phyloP scores from a whole-genome alignment of 192 early-diverging fungal species.

The Borealophlyctis nickersoniae region DNA sequence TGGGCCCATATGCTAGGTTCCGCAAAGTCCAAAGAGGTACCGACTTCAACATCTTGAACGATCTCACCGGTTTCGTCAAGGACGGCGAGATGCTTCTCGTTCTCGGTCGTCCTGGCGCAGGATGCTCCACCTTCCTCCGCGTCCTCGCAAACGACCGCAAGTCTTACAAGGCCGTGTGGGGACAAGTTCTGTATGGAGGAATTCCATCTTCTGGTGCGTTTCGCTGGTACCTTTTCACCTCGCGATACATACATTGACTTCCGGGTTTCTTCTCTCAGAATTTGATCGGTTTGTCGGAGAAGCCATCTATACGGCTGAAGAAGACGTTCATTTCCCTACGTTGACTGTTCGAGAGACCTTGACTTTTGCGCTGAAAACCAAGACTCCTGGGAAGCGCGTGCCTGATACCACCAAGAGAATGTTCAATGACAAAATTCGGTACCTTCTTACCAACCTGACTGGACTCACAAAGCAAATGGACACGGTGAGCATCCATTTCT shows the following conservation, averaged over 20 bases:
- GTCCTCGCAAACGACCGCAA: slow-evolving; percentile 49
- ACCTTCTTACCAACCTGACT: slow-evolving; percentile 19
- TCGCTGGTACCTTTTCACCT: no score
- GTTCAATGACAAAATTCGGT: slow-evolving; percentile 1
- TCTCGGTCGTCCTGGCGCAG: slow-evolving; percentile 66
- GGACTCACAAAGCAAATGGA: slow-evolving; percentile 22
- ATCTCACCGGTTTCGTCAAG: slow-evolving; percentile 61
- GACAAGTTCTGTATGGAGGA: slow-evolving; percentile 14
- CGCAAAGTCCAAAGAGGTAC: slow-evolving; percentile 11
- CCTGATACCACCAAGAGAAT: background rate
- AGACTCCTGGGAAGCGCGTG: slow-evolving; percentile 11
- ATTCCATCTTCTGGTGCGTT: slow-evolving; percentile 4
- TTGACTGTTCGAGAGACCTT: slow-evolving; percentile 75
- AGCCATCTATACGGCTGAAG: slow-evolving; percentile 78
- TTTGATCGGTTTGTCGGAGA: slow-evolving; percentile 49
- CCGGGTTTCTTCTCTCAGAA: background rate
- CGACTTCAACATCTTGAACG: slow-evolving; percentile 33
- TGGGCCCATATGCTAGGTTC: no score
- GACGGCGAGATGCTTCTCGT: slow-evolving; percentile 73
- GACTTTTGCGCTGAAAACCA: slow-evolving; percentile 63
- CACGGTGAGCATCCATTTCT: no score
- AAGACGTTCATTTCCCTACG: slow-evolving; percentile 76
- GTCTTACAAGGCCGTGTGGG: slow-evolving; percentile 15
- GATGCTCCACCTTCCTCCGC: slow-evolving; percentile 60
- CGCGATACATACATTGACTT: no score